These are phyloP conservation scores for Lipomyces chichibuensis DNA, from an alignment of 805 yeast species.

Conservation along the genomic window DNA sequence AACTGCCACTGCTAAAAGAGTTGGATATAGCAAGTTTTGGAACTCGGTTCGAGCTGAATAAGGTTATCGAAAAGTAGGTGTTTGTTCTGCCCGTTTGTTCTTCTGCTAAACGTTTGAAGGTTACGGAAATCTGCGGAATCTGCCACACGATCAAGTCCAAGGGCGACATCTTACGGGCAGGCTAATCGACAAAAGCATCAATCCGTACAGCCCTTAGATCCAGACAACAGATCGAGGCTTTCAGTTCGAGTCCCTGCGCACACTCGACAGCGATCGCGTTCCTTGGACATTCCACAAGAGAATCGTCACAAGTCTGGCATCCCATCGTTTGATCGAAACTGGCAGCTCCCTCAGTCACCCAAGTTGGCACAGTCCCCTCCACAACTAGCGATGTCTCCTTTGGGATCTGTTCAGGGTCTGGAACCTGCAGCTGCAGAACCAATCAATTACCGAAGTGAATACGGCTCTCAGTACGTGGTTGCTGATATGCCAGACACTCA, in stretches of 20 bases:
- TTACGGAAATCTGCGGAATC: constrained; percentile 13
- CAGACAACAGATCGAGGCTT: constrained; percentile 17
- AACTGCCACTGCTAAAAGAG: constrained; percentile 83
- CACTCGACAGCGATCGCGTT: constrained; percentile 30
- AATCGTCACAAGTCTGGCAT: constrained; percentile 12
- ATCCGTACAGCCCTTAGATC: constrained; percentile 24
- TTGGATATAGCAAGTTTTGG: constrained; percentile 92
- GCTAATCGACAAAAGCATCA: constrained; percentile 13
- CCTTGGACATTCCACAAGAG: constrained; percentile 23
- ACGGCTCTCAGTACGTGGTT: neutral
- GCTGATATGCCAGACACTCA: neutral
- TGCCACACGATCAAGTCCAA: neutral
- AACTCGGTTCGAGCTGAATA: constrained; percentile 87
- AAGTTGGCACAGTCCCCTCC: constrained; percentile 17
- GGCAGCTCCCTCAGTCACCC: constrained; percentile 32
- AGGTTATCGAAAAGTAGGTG: constrained; percentile 70
- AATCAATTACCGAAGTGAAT: neutral
- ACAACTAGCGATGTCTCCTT: constrained; percentile 7
- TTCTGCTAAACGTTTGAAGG: neutral
- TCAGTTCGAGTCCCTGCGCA: constrained; percentile 19
- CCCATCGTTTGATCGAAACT: constrained; percentile 30
- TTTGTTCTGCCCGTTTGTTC: neutral
- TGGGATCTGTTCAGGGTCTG: neutral
- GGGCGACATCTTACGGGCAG: constrained; percentile 4
- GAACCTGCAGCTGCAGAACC: neutral